Evolutionary conservation across 1,284 basidiomycete genomes (phyloP), one percentile per base, ranked within the genome.

Genomic region (Trichosporon ovoides): DNA sequence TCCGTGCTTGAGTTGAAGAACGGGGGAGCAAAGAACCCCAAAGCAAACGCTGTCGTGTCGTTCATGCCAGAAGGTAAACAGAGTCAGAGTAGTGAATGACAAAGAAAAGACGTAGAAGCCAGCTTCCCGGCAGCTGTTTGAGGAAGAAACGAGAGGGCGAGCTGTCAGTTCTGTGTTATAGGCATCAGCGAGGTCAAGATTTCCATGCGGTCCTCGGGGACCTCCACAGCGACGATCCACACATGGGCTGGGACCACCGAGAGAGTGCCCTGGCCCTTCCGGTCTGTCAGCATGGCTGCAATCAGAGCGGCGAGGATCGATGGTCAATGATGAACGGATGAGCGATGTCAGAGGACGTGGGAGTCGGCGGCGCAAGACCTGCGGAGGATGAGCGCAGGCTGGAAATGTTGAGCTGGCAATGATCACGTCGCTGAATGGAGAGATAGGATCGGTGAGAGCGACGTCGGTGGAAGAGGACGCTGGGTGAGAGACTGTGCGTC

Each of bases 41-140:
- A n/a, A 13, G 49, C 49, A 12, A 50, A 35, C 33, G 49, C 49
- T 10, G 33, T 50, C 49, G 49, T 14, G 49, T 50, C 49, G 49
- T 24, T 13, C 49, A 50, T 35, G 33, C 16, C 18, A 28, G 11
- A 18, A 16, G 24, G n/a, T 3, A 28, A 13, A 13, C 16, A 48
- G 14, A 4, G n/a, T n/a, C n/a, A n/a, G n/a, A 16, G 14, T 28
- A 48, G 9, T n/a, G 43, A 48, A n/a, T 31, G 43, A 48, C 24
- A 18, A 22, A 28, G 43, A 48, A 28, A 14, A 22, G 28, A 48
- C 13, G 43, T 28, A 48, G 43, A 48, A 48, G 43, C 43, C 43
- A 48, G 43, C 43, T 48, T 48, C 24, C n/a, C 28, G 24, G 14
- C 22, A 48, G 24, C 43, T 48, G 24, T 48, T 48, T 48, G 28